Evolutionary conservation across 345 rosid genomes (phyloP).

Genomic region (Bretschneidera sinensis): DNA sequence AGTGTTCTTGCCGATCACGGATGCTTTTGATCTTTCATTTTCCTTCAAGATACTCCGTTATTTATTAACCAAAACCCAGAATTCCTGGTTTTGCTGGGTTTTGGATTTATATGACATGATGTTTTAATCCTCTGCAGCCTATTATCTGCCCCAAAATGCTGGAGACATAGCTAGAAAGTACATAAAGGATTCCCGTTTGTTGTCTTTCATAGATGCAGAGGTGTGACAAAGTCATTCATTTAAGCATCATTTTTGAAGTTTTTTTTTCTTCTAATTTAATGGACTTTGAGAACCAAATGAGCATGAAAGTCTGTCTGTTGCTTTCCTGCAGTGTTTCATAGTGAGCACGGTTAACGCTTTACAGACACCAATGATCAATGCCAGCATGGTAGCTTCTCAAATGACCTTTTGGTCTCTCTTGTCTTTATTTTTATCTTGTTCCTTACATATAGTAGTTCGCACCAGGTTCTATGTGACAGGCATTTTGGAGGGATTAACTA

Average conservation of each 20-base stretch:
- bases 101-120: not conserved
- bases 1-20: too few species aligned
- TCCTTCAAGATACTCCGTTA: constrained; percentile 2
- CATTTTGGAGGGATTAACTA: constrained; percentile 97
- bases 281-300: not conserved
- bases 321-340: constrained; percentile 79
- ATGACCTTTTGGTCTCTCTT: constrained; percentile 2
- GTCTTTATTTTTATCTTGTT: constrained; percentile 4
- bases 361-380: constrained; percentile 95
- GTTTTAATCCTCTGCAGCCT: constrained; percentile 46
- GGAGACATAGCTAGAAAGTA: constrained; percentile 87
- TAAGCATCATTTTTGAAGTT: not conserved
- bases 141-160: constrained; percentile 85
- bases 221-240: constrained; percentile 31
- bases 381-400: constrained; percentile 65
- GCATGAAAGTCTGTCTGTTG: not conserved
- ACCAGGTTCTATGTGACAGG: constrained; percentile 90
- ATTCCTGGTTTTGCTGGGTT: not conserved
- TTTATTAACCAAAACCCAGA: not conserved
- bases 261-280: too few species aligned
- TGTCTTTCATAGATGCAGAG: constrained; percentile 97
- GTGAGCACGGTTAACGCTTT: constrained; percentile 87
- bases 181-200: constrained; percentile 71
- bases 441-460: constrained; percentile 14
- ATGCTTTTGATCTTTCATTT: not conserved